phyloP scores from a whole-genome alignment of 2,329 filamentous ascomycete genomes.

The Lachnellula subtilissima region DNA sequence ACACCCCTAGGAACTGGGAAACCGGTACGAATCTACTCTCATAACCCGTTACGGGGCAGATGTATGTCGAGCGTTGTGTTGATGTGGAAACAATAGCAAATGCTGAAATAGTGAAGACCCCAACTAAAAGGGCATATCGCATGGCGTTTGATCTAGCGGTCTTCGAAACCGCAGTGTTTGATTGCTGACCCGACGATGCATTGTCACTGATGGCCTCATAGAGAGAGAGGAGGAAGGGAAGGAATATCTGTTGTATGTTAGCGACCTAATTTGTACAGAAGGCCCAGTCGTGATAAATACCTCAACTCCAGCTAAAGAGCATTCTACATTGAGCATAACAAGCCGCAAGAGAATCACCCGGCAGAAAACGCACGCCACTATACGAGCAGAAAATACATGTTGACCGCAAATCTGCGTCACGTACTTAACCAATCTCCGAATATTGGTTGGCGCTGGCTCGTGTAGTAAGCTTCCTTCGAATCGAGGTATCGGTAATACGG shows the following conservation, averaged over 20 bases:
- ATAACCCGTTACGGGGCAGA: constrained; percentile 6
- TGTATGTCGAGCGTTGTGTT: constrained; percentile 8
- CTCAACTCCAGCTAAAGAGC: constrained; percentile 10
- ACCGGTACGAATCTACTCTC: neutral
- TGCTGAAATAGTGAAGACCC: neutral
- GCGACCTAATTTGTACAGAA: neutral
- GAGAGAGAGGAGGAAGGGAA: constrained; percentile 7
- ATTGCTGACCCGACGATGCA: neutral
- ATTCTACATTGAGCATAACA: constrained; percentile 7
- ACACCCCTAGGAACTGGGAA: constrained; percentile 5
- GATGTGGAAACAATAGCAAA: constrained; percentile 1
- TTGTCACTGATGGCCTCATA: constrained; percentile 3
- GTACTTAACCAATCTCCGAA: neutral
- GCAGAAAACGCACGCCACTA: constrained; percentile 4
- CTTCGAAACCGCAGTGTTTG: neutral
- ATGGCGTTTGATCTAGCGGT: neutral
- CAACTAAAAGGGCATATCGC: constrained; percentile 1
- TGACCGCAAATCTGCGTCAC: neutral
- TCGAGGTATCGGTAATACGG: neutral
- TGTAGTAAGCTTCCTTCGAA: neutral
- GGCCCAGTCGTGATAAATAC: neutral
- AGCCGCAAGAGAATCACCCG: constrained; percentile 4
- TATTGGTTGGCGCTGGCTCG: neutral
- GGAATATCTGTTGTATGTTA: constrained; percentile 3
- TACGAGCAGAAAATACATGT: neutral